Evolutionary conservation across 495 filamentous ascomycete genomes (phyloP).

Genomic region (Hypoxylon cercidicola): DNA sequence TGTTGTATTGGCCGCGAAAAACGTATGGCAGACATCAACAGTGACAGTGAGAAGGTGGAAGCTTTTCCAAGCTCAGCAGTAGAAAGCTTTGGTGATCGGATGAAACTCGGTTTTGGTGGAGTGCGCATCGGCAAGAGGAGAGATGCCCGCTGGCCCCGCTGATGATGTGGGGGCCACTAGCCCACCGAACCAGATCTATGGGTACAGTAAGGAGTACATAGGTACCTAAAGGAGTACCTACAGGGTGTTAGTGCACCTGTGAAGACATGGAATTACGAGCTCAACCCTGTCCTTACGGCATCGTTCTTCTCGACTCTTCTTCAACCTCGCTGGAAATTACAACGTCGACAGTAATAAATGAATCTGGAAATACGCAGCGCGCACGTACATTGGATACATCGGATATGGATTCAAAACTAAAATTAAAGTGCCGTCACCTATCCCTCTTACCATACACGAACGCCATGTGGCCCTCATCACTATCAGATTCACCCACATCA

Average conservation of each 20-base stretch:
- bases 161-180: neutral
- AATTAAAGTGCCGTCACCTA: slow-evolving; percentile 18
- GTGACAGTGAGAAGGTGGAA: too few species aligned
- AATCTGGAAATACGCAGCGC: slow-evolving; percentile 16
- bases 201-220: slow-evolving; percentile 20
- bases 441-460: slow-evolving; percentile 19
- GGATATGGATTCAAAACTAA: slow-evolving; percentile 9
- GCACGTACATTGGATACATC: neutral
- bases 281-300: slow-evolving; percentile 3
- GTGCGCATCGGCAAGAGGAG: neutral
- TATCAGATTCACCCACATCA: slow-evolving; percentile 27
- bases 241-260: too few species aligned
- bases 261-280: neutral
- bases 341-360: neutral
- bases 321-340: slow-evolving; percentile 15
- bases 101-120: neutral
- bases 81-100: neutral
- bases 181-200: slow-evolving; percentile 24
- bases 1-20: slow-evolving; percentile 26
- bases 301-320: neutral
- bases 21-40: too few species aligned
- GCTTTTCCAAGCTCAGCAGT: neutral
- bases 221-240: neutral
- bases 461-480: slow-evolving; percentile 36
- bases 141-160: slow-evolving; percentile 12